Percentiles rank a stretch among this genome's conserved stretches.
Evolutionary conservation across 169 alveolate species (phyloP).

Genomic region (Babesia divergens): DNA sequence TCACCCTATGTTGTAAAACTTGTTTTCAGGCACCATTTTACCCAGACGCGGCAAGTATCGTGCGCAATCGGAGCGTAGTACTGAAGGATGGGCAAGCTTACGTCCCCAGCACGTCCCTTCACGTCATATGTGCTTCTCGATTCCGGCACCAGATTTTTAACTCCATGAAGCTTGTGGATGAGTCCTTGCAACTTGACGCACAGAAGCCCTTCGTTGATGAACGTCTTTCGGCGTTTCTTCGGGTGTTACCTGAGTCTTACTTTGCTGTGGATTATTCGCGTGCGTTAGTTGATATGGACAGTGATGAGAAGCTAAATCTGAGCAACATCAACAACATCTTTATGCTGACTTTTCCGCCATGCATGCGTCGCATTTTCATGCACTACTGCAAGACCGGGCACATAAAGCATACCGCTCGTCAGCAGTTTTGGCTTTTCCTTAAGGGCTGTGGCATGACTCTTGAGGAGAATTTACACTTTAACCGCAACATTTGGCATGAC

Average conservation of each 20-base stretch:
- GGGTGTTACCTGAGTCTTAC: conserved; percentile 60
- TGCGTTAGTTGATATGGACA: neutral
- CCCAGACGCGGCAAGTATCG: conserved; percentile 73
- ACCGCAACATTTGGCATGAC: conserved; percentile 84
- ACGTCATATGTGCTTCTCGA: conserved; percentile 55
- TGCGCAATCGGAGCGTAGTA: conserved; percentile 61
- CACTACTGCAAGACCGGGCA: conserved; percentile 72
- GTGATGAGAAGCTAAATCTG: conserved; percentile 53
- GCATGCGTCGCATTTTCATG: conserved; percentile 86
- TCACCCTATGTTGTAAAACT: conserved; percentile 16
- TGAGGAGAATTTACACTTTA: conserved; percentile 81
- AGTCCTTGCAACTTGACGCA: conserved; percentile 30
- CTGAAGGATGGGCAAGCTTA: conserved; percentile 35
- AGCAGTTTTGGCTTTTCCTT: conserved; percentile 85
- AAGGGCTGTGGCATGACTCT: conserved; percentile 82
- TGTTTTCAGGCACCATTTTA: conserved; percentile 72
- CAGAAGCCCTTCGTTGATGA: conserved; percentile 41
- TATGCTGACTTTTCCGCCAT: conserved; percentile 85
- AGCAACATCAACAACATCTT: conserved; percentile 67
- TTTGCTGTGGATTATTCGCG: conserved; percentile 33
- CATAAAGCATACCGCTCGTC: conserved; percentile 85
- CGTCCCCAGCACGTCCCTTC: conserved; percentile 69
- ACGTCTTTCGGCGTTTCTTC: conserved; percentile 49
- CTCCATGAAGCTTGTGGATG: conserved; percentile 53
- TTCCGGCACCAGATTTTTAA: conserved; percentile 54